phyloP scores from a whole-genome alignment of 768 basidiomycete species.

The Lactifluus echinatus region DNA sequence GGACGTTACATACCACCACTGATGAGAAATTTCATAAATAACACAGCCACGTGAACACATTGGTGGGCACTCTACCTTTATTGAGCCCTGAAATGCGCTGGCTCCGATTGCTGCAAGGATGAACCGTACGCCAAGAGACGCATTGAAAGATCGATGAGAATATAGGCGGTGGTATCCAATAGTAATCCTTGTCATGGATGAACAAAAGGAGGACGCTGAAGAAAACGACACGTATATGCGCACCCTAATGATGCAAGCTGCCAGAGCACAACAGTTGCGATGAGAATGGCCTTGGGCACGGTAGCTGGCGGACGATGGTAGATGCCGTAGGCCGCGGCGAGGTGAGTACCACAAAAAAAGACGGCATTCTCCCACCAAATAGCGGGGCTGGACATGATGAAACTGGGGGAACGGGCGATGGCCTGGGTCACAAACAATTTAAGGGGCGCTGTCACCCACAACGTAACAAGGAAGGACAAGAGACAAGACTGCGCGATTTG shows the following conservation, averaged over 20 bases:
- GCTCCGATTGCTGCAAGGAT: conserved; percentile 58
- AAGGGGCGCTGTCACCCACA: no score
- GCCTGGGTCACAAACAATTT: no score
- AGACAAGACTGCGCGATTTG: no score
- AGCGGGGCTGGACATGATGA: conserved; percentile 14
- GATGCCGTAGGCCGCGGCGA: conserved; percentile 47
- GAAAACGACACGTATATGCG: conserved; percentile 22
- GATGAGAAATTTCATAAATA: not conserved
- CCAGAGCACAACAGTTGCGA: conserved; percentile 52
- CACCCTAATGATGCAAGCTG: conserved; percentile 66
- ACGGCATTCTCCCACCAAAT: conserved; percentile 59
- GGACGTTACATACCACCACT: conserved; percentile 19
- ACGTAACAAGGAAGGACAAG: no score
- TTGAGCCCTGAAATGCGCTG: conserved; percentile 71
- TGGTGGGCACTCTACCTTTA: conserved; percentile 40
- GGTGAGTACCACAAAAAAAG: conserved; percentile 50
- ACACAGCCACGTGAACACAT: not conserved
- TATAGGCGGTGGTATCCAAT: conserved; percentile 76
- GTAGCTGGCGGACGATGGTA: conserved; percentile 39
- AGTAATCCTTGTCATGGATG: no score
- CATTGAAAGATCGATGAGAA: conserved; percentile 64
- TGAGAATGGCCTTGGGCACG: conserved; percentile 37
- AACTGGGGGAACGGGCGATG: not conserved
- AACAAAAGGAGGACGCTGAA: no score
- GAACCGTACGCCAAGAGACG: conserved; percentile 44